These are phyloP conservation scores for Cladophialophora exuberans DNA, from an alignment of 2,329 filamentous ascomycete genomes.

Conservation along the genomic window DNA sequence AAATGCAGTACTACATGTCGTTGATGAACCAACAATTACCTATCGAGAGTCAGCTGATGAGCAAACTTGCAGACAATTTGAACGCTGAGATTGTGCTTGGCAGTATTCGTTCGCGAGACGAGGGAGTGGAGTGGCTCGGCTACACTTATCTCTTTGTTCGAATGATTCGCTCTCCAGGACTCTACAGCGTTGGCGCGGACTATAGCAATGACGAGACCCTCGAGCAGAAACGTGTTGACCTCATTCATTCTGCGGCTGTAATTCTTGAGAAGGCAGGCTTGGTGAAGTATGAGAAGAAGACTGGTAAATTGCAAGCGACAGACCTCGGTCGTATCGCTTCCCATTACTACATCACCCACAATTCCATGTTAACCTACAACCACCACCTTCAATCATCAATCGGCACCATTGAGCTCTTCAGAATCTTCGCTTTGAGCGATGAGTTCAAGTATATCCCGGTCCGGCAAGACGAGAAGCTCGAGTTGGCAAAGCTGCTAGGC, in stretches of 20 bases:
- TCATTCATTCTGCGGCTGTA: slow-evolving; percentile 89
- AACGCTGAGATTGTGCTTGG: slow-evolving; percentile 96
- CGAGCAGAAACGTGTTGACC: slow-evolving; percentile 96
- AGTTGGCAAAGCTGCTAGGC: slow-evolving; percentile 86
- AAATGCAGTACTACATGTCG: slow-evolving; percentile 97
- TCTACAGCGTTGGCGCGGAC: slow-evolving; percentile 94
- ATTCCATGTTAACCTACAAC: slow-evolving; percentile 96
- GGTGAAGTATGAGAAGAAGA: slow-evolving; percentile 93
- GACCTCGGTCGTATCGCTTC: slow-evolving; percentile 95
- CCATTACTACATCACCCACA: slow-evolving; percentile 97
- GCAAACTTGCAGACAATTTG: slow-evolving; percentile 89
- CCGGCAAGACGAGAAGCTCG: slow-evolving; percentile 94
- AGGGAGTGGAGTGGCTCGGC: slow-evolving; percentile 98
- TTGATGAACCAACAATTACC: slow-evolving; percentile 95
- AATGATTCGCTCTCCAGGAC: slow-evolving; percentile 91
- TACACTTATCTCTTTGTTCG: slow-evolving; percentile 98
- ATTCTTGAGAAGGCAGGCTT: slow-evolving; percentile 86
- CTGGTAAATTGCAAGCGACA: slow-evolving; percentile 83
- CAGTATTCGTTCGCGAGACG: slow-evolving; percentile 87
- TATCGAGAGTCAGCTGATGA: slow-evolving; percentile 94
- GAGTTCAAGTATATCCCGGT: slow-evolving; percentile 99
- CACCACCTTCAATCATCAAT: slow-evolving; percentile 92
- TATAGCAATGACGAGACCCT: slow-evolving; percentile 90
- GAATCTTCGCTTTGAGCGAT: slow-evolving; percentile 91
- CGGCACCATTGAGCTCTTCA: slow-evolving; percentile 92